Evolutionary conservation across 139 green algal genomes (phyloP), one percentile per base, ranked within the genome.

Genomic region (Coelastrella sp.): DNA sequence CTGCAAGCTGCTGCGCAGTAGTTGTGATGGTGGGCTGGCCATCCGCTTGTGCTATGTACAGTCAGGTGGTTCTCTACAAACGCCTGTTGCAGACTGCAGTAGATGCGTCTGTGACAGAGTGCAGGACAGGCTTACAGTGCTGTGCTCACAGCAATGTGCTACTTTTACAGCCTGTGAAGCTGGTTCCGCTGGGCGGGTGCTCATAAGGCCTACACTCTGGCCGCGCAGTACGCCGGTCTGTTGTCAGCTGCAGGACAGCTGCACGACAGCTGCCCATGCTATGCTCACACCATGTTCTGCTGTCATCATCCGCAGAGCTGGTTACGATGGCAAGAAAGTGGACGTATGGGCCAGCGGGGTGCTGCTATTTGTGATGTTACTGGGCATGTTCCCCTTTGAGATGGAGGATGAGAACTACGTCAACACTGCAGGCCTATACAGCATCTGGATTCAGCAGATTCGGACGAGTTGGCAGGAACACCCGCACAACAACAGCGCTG

Each of bases 291-390:
- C 58, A 22, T 80, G 4, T 16, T 80, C 23, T 83, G 14, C 77
- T 65, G 74, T 83, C 0, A 47, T 13, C 3, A 4, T 54, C 77
- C 65, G 47, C 90, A 94, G 93, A 75, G 89, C 90, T 13, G 92
- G 92, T 19, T 95, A 96, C 73, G 94, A 95, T 68, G 92, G 94
- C 76, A 94, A 91, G 80, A 93, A 91, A 71, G 88, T 91, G 65
- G 94, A 96, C 47, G 92, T 96, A 58, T 96, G 94, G 94, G 94
- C 94, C 0, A 87, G 80, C 13, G 94, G 94, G 7, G 94, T 96
- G 92, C 92, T 96, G 91, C 89, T 96, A 76, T 96, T 94, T 84
- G 94, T 96, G 14, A 95, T 96, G 94, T 87, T 96, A 83, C 90
- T 95, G 83, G 94, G 94, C 66, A 96, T 94, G 90, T 96, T 96